Base-by-base conservation (phyloP, 2,329 filamentous ascomycete genomes). In the Arthrobotrys megalospora region DNA sequence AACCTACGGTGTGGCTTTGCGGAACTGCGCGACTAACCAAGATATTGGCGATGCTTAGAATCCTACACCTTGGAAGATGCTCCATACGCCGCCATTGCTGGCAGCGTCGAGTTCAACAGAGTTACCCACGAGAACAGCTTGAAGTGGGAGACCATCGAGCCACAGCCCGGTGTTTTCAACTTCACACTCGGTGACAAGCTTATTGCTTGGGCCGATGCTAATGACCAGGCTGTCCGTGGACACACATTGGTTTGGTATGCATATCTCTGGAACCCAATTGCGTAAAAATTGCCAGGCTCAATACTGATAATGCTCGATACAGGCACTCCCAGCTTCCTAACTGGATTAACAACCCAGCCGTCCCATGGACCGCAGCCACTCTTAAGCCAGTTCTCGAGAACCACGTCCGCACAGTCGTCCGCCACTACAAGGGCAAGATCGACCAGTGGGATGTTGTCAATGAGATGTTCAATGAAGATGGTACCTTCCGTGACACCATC, bases 371-470 rank as follows among this genome's bases (percentile, higher is more conserved):
- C 36, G 41, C 67, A 14, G 67, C 6, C 0, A 88, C 89, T 50
- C 86, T 93, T 2, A 86, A 86, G n/a, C 84, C 84, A 3, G 86
- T 88, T 19, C 85, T 91, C 80, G 85, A 89, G 82, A 87, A 87
- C 62, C 90, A 91, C 83, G 88, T 92, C 80, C 86, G 86, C 79
- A 86, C 88, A 80, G 88, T 87, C 65, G 87, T 89, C 11, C 84
- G 84, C n/a, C 86, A 90, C 83, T 90, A 88, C 84, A 87, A 87
- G 83, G 87, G 88, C 70, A 85, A 88, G 81, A 90, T 89, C 83
- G 89, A 89, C 82, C 85, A 86, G 38, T 91, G 89, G 89, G 90
- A 91, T 71, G 89, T 91, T 0, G 86, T 90, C 28, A 91, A 91
- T 82, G 89, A 91, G 84, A 88, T 87, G 3, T 85, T 90, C 47